Conservation (phyloP, 108 stramenopile genomes). For the Aurantiochytrium sp. region DNA sequence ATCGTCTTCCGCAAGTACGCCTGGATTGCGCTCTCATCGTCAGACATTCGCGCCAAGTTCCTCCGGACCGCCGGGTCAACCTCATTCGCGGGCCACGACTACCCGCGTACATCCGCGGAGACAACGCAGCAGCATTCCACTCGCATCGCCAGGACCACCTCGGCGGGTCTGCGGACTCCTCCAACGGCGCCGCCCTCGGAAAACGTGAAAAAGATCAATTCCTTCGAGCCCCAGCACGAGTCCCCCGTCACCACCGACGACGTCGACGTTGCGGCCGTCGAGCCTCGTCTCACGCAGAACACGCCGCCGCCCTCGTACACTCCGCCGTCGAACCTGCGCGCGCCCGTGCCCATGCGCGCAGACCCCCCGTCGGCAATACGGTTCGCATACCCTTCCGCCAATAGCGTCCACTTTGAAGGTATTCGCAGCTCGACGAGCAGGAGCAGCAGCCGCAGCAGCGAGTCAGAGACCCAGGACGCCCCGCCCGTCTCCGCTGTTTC, state of each 20-base stretch:
- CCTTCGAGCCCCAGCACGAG: background rate
- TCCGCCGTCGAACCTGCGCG: no score
- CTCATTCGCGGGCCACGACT: background rate
- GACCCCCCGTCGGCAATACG: no score
- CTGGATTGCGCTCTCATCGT: background rate
- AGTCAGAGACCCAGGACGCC: no score
- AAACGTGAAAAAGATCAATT: background rate
- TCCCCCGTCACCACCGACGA: background rate
- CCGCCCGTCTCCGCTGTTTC: no score
- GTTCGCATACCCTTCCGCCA: no score
- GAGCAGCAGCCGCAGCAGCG: no score
- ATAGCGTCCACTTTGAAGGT: no score
- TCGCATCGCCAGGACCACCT: background rate
- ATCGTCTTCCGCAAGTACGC: conserved; percentile 27
- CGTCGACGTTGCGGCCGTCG: background rate
- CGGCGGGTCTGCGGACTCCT: background rate
- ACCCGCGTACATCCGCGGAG: background rate
- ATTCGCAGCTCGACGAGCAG: no score
- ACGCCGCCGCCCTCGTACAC: background rate
- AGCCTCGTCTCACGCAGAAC: background rate
- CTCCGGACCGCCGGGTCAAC: background rate
- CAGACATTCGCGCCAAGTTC: background rate
- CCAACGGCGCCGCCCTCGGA: background rate
- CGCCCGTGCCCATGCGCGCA: no score
- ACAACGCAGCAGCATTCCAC: background rate